Percentiles rank a stretch among this genome's conserved stretches.
These are phyloP conservation scores for Nitzschia sp. DNA, from an alignment of 108 stramenopile species.

Conservation along the genomic window DNA sequence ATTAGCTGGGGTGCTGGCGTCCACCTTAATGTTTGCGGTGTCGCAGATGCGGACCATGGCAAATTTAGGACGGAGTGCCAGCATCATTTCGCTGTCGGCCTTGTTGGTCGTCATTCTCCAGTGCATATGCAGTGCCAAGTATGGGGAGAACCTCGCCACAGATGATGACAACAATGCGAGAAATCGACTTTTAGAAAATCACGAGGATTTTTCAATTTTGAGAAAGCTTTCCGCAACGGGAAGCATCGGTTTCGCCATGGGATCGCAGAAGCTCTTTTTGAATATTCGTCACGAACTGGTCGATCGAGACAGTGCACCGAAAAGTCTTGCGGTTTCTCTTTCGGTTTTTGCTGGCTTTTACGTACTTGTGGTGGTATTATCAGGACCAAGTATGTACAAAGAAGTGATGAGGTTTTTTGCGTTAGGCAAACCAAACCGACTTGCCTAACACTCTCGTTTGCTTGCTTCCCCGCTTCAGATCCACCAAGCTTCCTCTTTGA, in stretches of 20 bases:
- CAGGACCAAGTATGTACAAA: conserved; percentile 39
- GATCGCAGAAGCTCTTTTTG: conserved; percentile 68
- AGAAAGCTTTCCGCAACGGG: conserved; percentile 55
- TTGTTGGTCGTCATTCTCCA: conserved; percentile 60
- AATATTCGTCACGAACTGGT: conserved; percentile 75
- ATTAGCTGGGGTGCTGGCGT: conserved; percentile 57
- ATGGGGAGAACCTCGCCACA: not conserved
- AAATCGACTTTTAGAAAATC: not conserved
- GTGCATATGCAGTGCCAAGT: conserved; percentile 36
- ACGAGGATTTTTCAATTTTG: conserved; percentile 16
- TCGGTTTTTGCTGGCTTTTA: conserved; percentile 52
- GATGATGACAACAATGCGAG: not conserved
- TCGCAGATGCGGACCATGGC: conserved; percentile 70
- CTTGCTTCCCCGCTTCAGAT: not conserved
- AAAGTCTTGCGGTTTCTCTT: conserved; percentile 48
- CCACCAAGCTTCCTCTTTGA: conserved; percentile 77
- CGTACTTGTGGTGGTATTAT: conserved; percentile 44
- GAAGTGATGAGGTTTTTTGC: not conserved
- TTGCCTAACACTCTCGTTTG: not conserved
- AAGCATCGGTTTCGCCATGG: conserved; percentile 74
- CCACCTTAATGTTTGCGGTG: conserved; percentile 63
- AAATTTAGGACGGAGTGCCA: conserved; percentile 52
- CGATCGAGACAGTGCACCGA: conserved; percentile 54
- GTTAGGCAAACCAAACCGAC: not conserved
- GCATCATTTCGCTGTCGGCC: conserved; percentile 45